Evolutionary conservation across 768 basidiomycete species (phyloP).

Genomic region (Daedaleopsis sinensis): DNA sequence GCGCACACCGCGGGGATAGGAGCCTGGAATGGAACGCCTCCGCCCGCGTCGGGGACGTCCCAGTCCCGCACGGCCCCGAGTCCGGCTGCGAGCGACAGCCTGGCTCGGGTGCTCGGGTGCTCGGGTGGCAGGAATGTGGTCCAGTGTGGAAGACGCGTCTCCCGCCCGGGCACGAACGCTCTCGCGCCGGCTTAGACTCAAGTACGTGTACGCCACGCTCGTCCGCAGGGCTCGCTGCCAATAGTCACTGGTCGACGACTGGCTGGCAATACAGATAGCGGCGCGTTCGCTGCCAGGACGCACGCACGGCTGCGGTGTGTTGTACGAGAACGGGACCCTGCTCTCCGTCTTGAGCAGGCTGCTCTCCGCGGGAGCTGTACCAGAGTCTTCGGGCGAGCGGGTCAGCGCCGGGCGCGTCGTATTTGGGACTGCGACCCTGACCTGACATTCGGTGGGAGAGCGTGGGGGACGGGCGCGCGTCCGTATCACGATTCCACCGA

Average conservation of each 20-base stretch:
- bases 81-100: no score
- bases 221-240: no score
- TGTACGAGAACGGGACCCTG: no score
- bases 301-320: background rate
- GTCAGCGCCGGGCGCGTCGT: background rate
- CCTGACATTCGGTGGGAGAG: background rate
- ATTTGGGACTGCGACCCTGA: background rate
- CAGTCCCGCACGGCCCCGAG: background rate
- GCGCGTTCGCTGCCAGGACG: background rate
- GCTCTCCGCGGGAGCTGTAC: background rate
- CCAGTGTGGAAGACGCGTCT: background rate
- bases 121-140: background rate
- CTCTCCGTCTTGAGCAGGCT: no score
- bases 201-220: no score
- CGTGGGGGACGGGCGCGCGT: slow-evolving; percentile 5
- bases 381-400: background rate
- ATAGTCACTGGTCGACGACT: no score
- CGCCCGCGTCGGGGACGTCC: background rate
- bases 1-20: background rate
- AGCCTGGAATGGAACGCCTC: background rate
- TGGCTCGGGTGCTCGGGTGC: background rate
- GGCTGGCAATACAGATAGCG: background rate
- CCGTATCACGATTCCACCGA: slow-evolving; percentile 14
- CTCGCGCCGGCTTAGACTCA: no score
- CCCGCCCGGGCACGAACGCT: background rate